Evolutionary conservation across 371 early-diverging fungal species (phyloP), one percentile per base, ranked within the genome.

Genomic region (Choanephora cucurbitarum): DNA sequence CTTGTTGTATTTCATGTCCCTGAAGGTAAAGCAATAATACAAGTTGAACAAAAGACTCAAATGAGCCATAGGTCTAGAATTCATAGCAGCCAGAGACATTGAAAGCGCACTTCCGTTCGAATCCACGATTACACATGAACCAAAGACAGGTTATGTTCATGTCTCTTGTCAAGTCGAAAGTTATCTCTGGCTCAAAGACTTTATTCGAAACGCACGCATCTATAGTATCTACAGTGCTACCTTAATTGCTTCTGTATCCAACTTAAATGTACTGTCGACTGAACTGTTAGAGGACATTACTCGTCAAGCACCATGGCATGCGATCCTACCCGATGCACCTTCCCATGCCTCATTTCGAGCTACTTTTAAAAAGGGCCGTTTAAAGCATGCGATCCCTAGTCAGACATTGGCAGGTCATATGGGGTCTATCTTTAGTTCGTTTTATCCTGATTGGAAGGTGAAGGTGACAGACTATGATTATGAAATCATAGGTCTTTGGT

Each of bases 391-490:
- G 13, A 49, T 50, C 17, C 59, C 58, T 14, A 59, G 67, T 15
- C 69, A 70, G 15, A 57, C 56, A 23, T 49, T 76, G 15, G 70
- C 77, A 18, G 71, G 73, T 1, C 59, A 52, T 31, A 43, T 73
- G 11, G 77, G 77, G 1, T 58, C 44, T 33, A 69, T 65, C 2
- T 70, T 73, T 46, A 44, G 65, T 15, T 31, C 59, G 4, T 19
- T 52, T 0, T 62, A 60, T 24, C 55, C 65, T 17, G 57, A 61
- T 11, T 77, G 71, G 69, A 77, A 73, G 39, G 72, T 72, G 22
- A 69, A 73, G 28, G 54, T 77, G 54, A 67, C 72, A 8, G 43
- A 54, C 1, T 77, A 52, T 60, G 60, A 69, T 15, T 61, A 66
- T 47, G 67, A 77, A 31, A 56, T 71, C 2, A 48, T 73, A 9